Conservation (phyloP, 192 early-diverging fungal genomes). For the Phlyctochytrium arcticum region DNA sequence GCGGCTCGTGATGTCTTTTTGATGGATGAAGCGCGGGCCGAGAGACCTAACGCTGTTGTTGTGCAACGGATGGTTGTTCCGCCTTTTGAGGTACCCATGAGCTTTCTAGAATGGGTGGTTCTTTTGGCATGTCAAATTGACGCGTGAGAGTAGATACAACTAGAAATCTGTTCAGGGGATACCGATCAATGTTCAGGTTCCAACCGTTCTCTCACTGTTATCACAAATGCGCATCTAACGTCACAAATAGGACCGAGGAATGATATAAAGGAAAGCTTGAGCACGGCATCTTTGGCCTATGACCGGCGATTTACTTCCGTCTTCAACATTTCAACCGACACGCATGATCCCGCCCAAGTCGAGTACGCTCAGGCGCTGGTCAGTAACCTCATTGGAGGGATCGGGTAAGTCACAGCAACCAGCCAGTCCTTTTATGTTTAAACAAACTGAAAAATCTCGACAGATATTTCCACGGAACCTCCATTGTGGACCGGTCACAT, state of each 20-base stretch:
- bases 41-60: constrained; percentile 47
- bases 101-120: too few relatives aligned
- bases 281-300: constrained; percentile 41
- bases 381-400: constrained; percentile 83
- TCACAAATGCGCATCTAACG: not conserved
- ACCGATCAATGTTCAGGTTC: too few relatives aligned
- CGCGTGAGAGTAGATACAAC: too few relatives aligned
- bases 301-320: constrained; percentile 70
- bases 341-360: constrained; percentile 55
- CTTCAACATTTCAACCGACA: constrained; percentile 64
- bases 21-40: constrained; percentile 12
- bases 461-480: constrained; percentile 70
- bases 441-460: not conserved
- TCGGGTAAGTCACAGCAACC: constrained; percentile 56
- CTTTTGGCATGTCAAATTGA: too few relatives aligned
- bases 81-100: constrained; percentile 65
- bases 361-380: constrained; percentile 70
- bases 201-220: too few relatives aligned
- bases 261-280: constrained; percentile 30
- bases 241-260: not conserved
- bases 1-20: constrained; percentile 29
- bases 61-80: constrained; percentile 62
- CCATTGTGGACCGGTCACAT: constrained; percentile 67
- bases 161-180: too few relatives aligned
- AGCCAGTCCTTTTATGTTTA: not conserved